Evolutionary conservation across 768 basidiomycete genomes (phyloP), one percentile per base, ranked within the genome.

Genomic region (Pleurotus pulmonarius): DNA sequence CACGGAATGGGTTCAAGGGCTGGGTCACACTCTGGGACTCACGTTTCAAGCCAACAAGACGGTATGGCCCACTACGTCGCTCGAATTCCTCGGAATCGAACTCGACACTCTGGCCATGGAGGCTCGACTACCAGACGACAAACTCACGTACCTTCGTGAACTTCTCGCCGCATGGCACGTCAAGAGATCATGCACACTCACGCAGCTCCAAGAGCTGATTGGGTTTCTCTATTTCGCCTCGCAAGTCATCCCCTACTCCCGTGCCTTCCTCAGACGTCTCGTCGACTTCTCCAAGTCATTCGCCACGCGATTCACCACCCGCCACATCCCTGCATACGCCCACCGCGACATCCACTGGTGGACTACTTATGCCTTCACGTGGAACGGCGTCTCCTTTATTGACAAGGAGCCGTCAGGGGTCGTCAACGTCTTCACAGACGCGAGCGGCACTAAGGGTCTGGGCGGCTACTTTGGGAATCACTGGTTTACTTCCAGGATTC

Each of bases 271-370:
- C 3, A 48, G 46, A 4, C 46, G 13, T 1, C 56, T 74, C 12
- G 59, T 64, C 43, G 57, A 69, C 24, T 73, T 73, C 58, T 64
- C 66, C 0, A 46, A 56, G 2, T 61, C 58, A 2, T 73, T 72
- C 58, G 25, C 49, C 0, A 63, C 68, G 1, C 46, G 60, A 0
- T 65, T 61, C 52, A 11, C 60, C 0, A 29, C 25, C 15, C 65
- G 61, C 4, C 61, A 61, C 34, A 64, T 75, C n/a, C 65, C 71
- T 2, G 39, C 52, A 0, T 54, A 58, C 4, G 63, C 59, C 0
- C 55, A 34, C 1, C 44, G 57, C 3, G 67, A 75, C 58, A 48
- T 76, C 0, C 47, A 38, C 13, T 75, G 73, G 74, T 75, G 73
- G 72, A 9, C 26, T 0, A 55, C 45, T 4, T 65, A 67, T 47